These are phyloP conservation scores for Lentinula guzmanii DNA, from an alignment of 768 basidiomycete species.

Conservation along the genomic window DNA sequence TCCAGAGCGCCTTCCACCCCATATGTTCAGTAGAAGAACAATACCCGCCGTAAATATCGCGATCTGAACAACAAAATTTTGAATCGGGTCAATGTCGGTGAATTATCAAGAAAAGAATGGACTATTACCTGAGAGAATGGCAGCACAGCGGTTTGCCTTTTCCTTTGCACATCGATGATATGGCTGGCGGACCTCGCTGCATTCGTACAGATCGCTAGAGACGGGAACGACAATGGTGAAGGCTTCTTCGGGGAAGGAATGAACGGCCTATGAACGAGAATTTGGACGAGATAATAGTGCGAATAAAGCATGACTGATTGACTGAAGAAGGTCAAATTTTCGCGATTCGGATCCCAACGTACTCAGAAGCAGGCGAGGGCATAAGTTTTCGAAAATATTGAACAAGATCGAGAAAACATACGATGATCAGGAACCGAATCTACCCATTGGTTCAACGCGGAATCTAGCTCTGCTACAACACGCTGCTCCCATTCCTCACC, in stretches of 20 bases:
- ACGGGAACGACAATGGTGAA: constrained; percentile 29
- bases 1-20: constrained; percentile 32
- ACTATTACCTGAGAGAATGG: constrained; percentile 12
- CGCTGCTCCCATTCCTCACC: constrained; percentile 42
- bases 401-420: constrained; percentile 15
- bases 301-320: constrained; percentile 35
- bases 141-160: not conserved
- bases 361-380: constrained; percentile 16
- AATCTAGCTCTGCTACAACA: constrained; percentile 56
- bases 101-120: not conserved
- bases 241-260: constrained; percentile 45
- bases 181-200: constrained; percentile 60
- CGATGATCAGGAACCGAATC: constrained; percentile 41
- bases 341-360: constrained; percentile 38
- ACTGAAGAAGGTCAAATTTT: constrained; percentile 28
- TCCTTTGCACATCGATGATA: constrained; percentile 41
- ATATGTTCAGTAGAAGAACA: constrained; percentile 44
- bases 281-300: constrained; percentile 31
- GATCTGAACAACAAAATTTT: constrained; percentile 9
- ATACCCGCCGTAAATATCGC: constrained; percentile 21
- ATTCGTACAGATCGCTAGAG: constrained; percentile 69
- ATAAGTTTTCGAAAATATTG: not conserved
- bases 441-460: constrained; percentile 53
- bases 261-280: constrained; percentile 65
- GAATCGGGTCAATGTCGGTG: not conserved